A percentile compares a stretch with the other conserved stretches of the same genome.
These are phyloP conservation scores for Bryoerythrophyllum caledonicum DNA, from an alignment of 225 moss, liverwort and hornwort species.

Conservation along the genomic window DNA sequence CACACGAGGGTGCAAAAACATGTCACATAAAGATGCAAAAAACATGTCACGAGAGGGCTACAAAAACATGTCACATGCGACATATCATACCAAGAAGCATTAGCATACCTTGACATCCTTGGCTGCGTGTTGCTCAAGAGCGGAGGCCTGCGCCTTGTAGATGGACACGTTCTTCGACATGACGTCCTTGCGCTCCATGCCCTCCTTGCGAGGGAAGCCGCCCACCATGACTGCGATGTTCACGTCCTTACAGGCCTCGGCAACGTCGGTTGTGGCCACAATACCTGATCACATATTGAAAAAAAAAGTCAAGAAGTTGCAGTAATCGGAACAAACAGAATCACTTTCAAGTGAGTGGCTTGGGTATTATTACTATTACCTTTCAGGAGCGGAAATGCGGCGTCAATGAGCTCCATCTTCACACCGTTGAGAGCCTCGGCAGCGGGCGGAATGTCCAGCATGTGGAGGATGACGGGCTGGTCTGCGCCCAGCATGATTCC, in stretches of 20 bases:
- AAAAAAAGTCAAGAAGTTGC: background rate
- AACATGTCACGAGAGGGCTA: background rate
- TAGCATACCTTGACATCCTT: constrained; percentile 84
- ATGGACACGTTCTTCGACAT: constrained; percentile 99
- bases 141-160: constrained; percentile 98
- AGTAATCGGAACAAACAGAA: background rate
- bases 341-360: background rate
- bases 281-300: constrained; percentile 58
- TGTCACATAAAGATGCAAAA: background rate
- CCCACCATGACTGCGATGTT: constrained; percentile 97
- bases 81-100: background rate
- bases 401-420: constrained; percentile 98
- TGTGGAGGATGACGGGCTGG: constrained; percentile 94
- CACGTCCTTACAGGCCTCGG: constrained; percentile 87
- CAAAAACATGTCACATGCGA: background rate
- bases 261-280: constrained; percentile 89
- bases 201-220: constrained; percentile 98
- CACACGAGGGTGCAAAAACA: too few relatives aligned
- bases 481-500: constrained; percentile 81
- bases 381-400: constrained; percentile 90
- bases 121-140: constrained; percentile 82
- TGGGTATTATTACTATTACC: constrained; percentile 40
- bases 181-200: constrained; percentile 99
- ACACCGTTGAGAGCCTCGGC: constrained; percentile 91
- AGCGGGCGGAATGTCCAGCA: constrained; percentile 95